Evolutionary conservation across 805 yeast species (phyloP).

Genomic region (Ogataea paraovalis): DNA sequence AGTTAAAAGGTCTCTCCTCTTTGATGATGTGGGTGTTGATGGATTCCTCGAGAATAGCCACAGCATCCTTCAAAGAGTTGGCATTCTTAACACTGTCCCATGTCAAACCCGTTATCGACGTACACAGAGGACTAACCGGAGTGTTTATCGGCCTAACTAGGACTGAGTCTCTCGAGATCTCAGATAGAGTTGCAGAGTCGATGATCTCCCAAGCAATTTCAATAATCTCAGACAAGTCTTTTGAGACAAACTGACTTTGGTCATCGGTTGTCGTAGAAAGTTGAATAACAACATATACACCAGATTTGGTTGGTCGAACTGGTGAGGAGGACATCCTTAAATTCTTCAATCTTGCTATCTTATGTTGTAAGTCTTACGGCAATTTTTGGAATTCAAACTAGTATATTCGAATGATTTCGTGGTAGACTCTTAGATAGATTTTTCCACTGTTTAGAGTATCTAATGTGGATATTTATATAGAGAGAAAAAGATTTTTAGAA

Average conservation of each 20-base stretch:
- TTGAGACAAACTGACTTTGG: constrained; percentile 49
- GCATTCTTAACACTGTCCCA: constrained; percentile 61
- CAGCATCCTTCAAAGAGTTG: constrained; percentile 59
- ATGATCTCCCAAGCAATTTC: constrained; percentile 66
- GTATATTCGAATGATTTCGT: background rate
- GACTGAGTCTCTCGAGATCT: constrained; percentile 39
- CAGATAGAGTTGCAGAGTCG: constrained; percentile 47
- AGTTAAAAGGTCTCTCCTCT: constrained; percentile 49
- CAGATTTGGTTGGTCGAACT: background rate
- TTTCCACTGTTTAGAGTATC: background rate
- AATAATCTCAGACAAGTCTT: constrained; percentile 65
- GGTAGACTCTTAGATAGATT: background rate
- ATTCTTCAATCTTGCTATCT: background rate
- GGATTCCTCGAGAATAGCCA: constrained; percentile 47
- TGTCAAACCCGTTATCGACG: constrained; percentile 47
- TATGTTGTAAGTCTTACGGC: background rate
- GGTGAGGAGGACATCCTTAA: background rate
- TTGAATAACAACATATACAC: constrained; percentile 53
- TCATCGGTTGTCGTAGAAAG: constrained; percentile 68
- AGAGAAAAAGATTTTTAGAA: background rate
- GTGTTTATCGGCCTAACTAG: constrained; percentile 60
- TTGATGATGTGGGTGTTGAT: constrained; percentile 41
- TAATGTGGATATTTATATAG: background rate
- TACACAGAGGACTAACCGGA: constrained; percentile 58
- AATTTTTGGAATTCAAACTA: background rate